Conservation (phyloP, 1,284 basidiomycete genomes). For the Ustilago vetiveriae region DNA sequence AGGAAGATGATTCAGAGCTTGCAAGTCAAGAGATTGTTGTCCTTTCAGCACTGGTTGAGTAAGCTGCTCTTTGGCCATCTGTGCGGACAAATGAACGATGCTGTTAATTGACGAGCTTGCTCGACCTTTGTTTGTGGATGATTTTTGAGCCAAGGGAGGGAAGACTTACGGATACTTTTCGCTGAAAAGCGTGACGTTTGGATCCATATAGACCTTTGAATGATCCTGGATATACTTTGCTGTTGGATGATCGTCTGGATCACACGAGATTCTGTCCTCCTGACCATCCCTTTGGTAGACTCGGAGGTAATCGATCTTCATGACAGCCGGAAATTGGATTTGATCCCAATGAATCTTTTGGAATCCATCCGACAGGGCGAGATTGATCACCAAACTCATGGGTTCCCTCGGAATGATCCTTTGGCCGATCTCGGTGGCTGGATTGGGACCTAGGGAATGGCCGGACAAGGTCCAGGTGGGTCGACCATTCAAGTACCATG, state of each 20-base stretch:
- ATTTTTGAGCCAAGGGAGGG: too few species aligned
- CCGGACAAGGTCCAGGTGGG: constrained; percentile 56
- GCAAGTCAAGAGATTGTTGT: too few species aligned
- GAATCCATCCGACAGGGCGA: constrained; percentile 58
- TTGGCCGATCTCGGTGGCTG: constrained; percentile 46
- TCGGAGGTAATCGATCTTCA: constrained; percentile 59
- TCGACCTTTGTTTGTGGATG: too few species aligned
- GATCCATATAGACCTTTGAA: constrained; percentile 60
- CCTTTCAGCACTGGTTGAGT: constrained; percentile 42
- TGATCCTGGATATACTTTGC: constrained; percentile 60
- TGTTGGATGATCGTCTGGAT: constrained; percentile 61
- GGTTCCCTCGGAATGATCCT: constrained; percentile 59
- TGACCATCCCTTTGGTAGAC: constrained; percentile 57
- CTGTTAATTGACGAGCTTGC: too few species aligned
- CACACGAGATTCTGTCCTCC: constrained; percentile 47
- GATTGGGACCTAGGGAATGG: constrained; percentile 26
- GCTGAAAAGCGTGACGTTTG: constrained; percentile 35
- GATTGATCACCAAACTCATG: constrained; percentile 55
- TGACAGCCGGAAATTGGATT: constrained; percentile 68
- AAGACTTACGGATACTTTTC: constrained; percentile 20
- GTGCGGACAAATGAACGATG: too few species aligned
- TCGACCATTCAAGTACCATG: constrained; percentile 61
- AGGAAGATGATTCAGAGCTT: too few species aligned
- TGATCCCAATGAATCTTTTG: constrained; percentile 41
- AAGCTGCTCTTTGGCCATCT: constrained; percentile 57